phyloP scores from a whole-genome alignment of 202 grass and related monocot species.

The Setaria viridis region DNA sequence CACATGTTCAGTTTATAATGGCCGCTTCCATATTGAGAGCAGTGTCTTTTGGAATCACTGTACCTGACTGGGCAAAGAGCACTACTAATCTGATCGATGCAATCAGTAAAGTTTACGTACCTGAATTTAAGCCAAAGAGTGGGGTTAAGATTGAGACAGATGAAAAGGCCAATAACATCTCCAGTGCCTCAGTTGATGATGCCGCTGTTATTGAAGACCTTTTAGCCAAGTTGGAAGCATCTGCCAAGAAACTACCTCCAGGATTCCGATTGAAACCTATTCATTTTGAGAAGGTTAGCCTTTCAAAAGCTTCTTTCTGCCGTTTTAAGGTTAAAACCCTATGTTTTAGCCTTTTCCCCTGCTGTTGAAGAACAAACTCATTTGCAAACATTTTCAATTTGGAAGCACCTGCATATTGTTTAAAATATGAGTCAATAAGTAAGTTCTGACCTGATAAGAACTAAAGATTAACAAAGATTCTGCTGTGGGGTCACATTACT shows the following conservation, averaged over 20 bases:
- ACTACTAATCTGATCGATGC: constrained; percentile 54
- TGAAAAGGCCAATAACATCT: constrained; percentile 57
- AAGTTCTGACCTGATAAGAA: constrained; percentile 24
- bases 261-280: constrained; percentile 82
- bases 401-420: not conserved
- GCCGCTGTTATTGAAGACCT: constrained; percentile 61
- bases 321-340: constrained; percentile 12
- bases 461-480: constrained; percentile 22
- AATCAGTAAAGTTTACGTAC: constrained; percentile 60
- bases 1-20: constrained; percentile 76
- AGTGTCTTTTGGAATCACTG: constrained; percentile 64
- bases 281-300: constrained; percentile 75
- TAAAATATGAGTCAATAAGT: not conserved
- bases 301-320: constrained; percentile 8
- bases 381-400: constrained; percentile 35
- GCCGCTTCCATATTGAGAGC: constrained; percentile 78
- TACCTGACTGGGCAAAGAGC: constrained; percentile 74
- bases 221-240: constrained; percentile 73
- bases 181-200: constrained; percentile 69
- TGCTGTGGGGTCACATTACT: not conserved
- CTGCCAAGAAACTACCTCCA: constrained; percentile 61
- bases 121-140: constrained; percentile 74
- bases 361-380: constrained; percentile 18
- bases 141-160: constrained; percentile 70
- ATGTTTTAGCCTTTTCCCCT: not conserved